These are phyloP conservation scores for Oenanthe javanica DNA, from an alignment of 140 eudicot species.

Conservation along the genomic window DNA sequence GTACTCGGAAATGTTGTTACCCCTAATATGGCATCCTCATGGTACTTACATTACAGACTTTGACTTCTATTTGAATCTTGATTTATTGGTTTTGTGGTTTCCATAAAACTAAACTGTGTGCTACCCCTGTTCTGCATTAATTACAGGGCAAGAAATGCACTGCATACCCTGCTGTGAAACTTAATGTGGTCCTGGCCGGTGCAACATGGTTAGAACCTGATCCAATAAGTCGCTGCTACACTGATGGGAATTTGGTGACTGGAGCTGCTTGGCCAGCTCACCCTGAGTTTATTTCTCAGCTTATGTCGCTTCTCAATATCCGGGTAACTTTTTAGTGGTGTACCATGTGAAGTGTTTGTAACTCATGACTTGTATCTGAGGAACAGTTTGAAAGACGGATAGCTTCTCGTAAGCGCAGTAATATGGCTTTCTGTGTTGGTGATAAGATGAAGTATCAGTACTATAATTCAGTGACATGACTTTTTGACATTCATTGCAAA, in stretches of 20 bases:
- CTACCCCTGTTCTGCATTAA: neutral
- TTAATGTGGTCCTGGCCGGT: conserved; percentile 71
- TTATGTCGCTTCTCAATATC: conserved; percentile 65
- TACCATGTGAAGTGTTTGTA: neutral
- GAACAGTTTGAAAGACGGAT: neutral
- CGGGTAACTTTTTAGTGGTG: conserved; percentile 45
- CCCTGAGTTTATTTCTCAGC: conserved; percentile 84
- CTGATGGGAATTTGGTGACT: conserved; percentile 92
- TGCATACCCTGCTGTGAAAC: conserved; percentile 93
- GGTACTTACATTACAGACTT: neutral
- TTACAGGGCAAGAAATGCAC: conserved; percentile 87
- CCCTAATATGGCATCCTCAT: too few relatives aligned
- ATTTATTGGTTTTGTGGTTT: neutral
- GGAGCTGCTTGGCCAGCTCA: conserved; percentile 99
- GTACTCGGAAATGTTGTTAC: too few relatives aligned
- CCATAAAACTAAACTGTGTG: neutral
- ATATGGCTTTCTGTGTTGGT: neutral
- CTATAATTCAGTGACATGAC: neutral
- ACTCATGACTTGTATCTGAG: neutral
- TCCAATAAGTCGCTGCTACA: conserved; percentile 81
- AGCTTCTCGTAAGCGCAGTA: neutral
- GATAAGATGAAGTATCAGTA: neutral
- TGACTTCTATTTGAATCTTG: neutral
- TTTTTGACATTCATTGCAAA: neutral
- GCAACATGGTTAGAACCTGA: conserved; percentile 95